Conservation (phyloP, 768 basidiomycete genomes). For the Pleurotus djamor region DNA sequence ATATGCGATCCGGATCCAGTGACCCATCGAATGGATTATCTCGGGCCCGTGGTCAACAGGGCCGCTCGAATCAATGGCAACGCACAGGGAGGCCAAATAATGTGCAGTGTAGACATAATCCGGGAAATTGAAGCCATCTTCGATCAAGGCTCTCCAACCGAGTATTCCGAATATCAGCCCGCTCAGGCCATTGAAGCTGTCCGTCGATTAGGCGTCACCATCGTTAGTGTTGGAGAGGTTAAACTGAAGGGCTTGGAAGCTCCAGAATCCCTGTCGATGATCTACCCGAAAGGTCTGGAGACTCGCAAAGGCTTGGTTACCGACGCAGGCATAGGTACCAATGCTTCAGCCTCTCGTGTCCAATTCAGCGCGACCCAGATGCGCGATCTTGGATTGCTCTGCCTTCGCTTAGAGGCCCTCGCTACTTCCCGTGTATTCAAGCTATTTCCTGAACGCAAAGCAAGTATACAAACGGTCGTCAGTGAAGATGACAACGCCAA, state of each 20-base stretch:
- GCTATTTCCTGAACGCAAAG: slow-evolving; percentile 39
- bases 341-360: slow-evolving; percentile 47
- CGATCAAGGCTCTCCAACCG: slow-evolving; percentile 54
- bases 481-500: slow-evolving; percentile 12
- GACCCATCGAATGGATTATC: slow-evolving; percentile 96
- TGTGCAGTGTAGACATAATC: slow-evolving; percentile 85
- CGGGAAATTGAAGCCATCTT: slow-evolving; percentile 73
- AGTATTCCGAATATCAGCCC: slow-evolving; percentile 57
- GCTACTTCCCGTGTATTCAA: slow-evolving; percentile 62
- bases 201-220: slow-evolving; percentile 62
- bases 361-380: slow-evolving; percentile 75
- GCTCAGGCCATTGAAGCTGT: slow-evolving; percentile 72
- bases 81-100: slow-evolving; percentile 92
- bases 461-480: slow-evolving; percentile 31
- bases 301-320: slow-evolving; percentile 62
- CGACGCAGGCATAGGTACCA: slow-evolving; percentile 23
- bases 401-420: slow-evolving; percentile 79
- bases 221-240: slow-evolving; percentile 81
- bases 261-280: slow-evolving; percentile 80
- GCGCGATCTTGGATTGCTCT: slow-evolving; percentile 67
- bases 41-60: slow-evolving; percentile 95
- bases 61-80: slow-evolving; percentile 79
- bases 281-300: slow-evolving; percentile 76
- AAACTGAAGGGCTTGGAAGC: slow-evolving; percentile 95
- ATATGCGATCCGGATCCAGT: slow-evolving; percentile 90